These are phyloP conservation scores for Actinomortierella ambigua DNA, from an alignment of 371 early-diverging fungal genomes.

Conservation along the genomic window DNA sequence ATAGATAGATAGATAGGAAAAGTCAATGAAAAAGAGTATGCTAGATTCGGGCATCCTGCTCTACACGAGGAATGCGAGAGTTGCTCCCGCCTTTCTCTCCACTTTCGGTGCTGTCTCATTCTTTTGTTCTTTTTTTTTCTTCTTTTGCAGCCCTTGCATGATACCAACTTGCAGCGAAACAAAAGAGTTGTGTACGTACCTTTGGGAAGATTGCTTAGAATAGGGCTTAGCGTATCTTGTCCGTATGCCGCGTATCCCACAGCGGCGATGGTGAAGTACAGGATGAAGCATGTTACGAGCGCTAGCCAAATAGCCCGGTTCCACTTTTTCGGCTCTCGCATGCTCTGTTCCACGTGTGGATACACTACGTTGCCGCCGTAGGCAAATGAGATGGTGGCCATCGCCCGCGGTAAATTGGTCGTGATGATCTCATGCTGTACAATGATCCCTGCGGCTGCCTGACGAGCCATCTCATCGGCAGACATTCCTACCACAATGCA, in stretches of 20 bases:
- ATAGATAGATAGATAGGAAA: too few relatives aligned
- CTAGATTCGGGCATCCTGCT: too few relatives aligned
- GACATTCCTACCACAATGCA: constrained; percentile 26
- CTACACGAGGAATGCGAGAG: too few relatives aligned
- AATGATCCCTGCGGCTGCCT: not conserved
- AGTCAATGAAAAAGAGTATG: too few relatives aligned
- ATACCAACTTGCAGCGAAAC: not conserved
- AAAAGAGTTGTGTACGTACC: constrained; percentile 29
- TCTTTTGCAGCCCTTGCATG: too few relatives aligned
- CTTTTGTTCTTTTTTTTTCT: too few relatives aligned
- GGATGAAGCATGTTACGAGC: constrained; percentile 65
- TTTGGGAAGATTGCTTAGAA: constrained; percentile 69
- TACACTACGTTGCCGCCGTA: constrained; percentile 83
- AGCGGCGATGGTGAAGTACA: constrained; percentile 76
- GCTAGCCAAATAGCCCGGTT: constrained; percentile 67
- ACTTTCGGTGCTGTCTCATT: too few relatives aligned
- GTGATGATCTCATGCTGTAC: constrained; percentile 51
- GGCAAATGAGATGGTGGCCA: constrained; percentile 75
- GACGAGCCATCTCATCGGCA: constrained; percentile 4
- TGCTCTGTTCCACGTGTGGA: constrained; percentile 83
- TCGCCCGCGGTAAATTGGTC: constrained; percentile 58
- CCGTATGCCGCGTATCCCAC: constrained; percentile 86
- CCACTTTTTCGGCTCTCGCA: constrained; percentile 77
- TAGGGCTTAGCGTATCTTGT: constrained; percentile 62
- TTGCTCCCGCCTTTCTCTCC: too few relatives aligned